Conservation (phyloP, 2,329 filamentous ascomycete genomes). For the Colletotrichum lini region DNA sequence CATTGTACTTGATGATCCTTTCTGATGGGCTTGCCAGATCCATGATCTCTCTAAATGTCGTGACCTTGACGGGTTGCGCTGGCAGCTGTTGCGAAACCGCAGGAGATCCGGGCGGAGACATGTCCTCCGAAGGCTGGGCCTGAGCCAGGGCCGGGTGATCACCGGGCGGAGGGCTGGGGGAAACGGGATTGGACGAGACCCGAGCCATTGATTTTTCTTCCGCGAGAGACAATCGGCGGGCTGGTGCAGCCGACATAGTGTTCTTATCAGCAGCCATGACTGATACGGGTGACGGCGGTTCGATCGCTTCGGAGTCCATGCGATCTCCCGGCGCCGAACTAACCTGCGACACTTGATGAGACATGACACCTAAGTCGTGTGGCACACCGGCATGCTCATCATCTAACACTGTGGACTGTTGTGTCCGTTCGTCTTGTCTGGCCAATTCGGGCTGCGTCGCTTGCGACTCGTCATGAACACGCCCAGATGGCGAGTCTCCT, state of each 20-base stretch:
- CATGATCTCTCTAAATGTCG: constrained; percentile 83
- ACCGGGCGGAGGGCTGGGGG: constrained; percentile 56
- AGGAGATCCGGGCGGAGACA: constrained; percentile 41
- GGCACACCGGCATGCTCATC: constrained; percentile 21
- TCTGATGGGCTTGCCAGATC: constrained; percentile 75
- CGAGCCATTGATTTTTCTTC: constrained; percentile 61
- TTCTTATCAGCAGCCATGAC: constrained; percentile 52
- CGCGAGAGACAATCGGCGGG: constrained; percentile 55
- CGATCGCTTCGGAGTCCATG: constrained; percentile 48
- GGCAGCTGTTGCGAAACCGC: constrained; percentile 41
- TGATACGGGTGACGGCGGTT: constrained; percentile 62
- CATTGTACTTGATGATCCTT: constrained; percentile 81
- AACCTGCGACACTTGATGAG: constrained; percentile 55
- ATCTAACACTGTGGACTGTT: constrained; percentile 6
- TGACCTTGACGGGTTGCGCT: constrained; percentile 55
- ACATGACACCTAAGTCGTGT: constrained; percentile 42
- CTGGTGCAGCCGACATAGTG: constrained; percentile 44
- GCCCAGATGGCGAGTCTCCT: neutral
- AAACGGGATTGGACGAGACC: constrained; percentile 52
- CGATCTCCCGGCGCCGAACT: constrained; percentile 52
- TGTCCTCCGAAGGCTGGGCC: constrained; percentile 18
- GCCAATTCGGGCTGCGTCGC: neutral
- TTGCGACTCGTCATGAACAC: neutral
- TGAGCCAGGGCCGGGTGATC: constrained; percentile 53
- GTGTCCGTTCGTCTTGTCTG: constrained; percentile 13